Evolutionary conservation across 805 yeast species (phyloP), one percentile per base, ranked within the genome.

Genomic region (Kazachstania africana): DNA sequence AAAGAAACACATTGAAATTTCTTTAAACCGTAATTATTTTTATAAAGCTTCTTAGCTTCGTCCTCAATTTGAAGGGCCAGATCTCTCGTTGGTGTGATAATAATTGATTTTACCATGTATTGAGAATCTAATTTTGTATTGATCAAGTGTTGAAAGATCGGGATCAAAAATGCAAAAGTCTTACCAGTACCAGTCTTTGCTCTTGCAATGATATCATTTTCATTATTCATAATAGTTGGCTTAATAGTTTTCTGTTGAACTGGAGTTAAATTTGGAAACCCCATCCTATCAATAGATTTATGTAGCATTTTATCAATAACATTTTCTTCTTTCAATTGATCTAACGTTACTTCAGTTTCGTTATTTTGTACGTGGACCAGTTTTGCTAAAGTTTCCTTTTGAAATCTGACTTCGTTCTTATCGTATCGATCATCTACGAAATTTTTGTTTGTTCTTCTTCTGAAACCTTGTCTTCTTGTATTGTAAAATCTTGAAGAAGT

Each of bases 111-210:
- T 13, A 73, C 78, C 36, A 57, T 54, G 26, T 60, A 53, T 4
- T 53, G 48, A 12, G 43, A 36, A 12, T 51, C 56, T 3, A 36
- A 36, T 34, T 46, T 50, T 29, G 43, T 50, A 36, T 42, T 60
- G 41, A 48, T 60, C 57, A 48, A 61, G 41, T 71, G 68, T 48
- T 83, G 79, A 28, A 83, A 59, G 9, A 81, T 60, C 3, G 95
- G 95, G 26, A 87, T 63, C 37, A 87, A 78, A 54, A 83, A 85
- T 0, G 95, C 93, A 39, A 81, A 72, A 0, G 96, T 85, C 55
- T 85, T 85, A 48, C 96, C 96, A 2, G 96, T 85, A 53, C 96
- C 96, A 3, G 96, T 85, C 54, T 83, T 83, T 17, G 96, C 95
- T 47, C 94, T 68, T 24, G 84, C 85, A 15, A 85, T 83, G 26